Evolutionary conservation across 2,329 filamentous ascomycete genomes (phyloP), one percentile per base, ranked within the genome.

Genomic region (Penicillium brevicompactum): DNA sequence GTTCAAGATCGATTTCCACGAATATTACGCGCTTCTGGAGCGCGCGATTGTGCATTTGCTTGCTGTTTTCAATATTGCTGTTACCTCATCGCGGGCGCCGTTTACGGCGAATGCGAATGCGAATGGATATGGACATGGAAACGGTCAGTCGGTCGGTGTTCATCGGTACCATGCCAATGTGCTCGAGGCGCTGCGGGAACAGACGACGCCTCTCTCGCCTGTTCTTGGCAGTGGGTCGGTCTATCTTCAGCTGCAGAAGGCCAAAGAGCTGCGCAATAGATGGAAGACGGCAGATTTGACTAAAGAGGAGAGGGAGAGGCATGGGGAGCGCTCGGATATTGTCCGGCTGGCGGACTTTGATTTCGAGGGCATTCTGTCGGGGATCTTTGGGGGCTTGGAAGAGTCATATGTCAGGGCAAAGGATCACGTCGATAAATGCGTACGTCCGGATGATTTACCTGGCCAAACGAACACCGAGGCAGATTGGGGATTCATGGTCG

Each of bases 1-100:
- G 80, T 91, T 91, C 77, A 90, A 91, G 70, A 80, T 91, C 7
- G 88, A 91, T 66, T 91, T 91, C 59, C 86, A 89, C 72, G 88
- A 91, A 66, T 91, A 87, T 70, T 91, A 91, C 74, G 84, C 85
- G 49, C 80, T 89, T 34, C 81, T 91, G 6, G 88, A 91, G 73
- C 84, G 88, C 30, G 87, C 87, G 0, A 77, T 91, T 7, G 86
- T 89, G 1, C 82, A 87, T 45, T 75, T 89, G 1, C 80, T 89
- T n/a, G 80, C 80, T 0, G 81, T 89, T 0, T 88, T 86, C 55
- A 84, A 82, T 7, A 78, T 89, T 5, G 67, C 70, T 0, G 76
- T 90, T 0, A 71, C 77, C 0, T 70, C 75, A 0, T 67, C 62
- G 5, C 56, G 62, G n/a, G 41, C 6, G 51, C 51, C 32, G 2